Conservation (phyloP, 2,329 filamentous ascomycete genomes). For the Aureobasidium namibiae region DNA sequence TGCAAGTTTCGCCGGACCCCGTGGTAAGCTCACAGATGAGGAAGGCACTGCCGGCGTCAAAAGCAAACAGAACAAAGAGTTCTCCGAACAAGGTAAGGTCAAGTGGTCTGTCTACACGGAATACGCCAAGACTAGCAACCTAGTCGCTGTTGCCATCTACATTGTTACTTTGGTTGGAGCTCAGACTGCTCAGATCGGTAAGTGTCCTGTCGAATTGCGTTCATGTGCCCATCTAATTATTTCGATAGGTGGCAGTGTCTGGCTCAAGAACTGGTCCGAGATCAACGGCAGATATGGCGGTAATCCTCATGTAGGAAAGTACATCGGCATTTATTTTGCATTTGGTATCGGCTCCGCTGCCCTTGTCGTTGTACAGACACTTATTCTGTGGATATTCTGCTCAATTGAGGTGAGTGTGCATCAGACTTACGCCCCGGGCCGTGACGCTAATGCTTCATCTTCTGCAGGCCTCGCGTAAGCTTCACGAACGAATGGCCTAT, state of each 20-base stretch:
- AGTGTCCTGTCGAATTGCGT: slow-evolving; percentile 24
- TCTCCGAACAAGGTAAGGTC: slow-evolving; percentile 89
- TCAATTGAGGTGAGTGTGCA: slow-evolving; percentile 71
- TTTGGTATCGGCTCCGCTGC: slow-evolving; percentile 81
- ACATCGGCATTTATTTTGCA: slow-evolving; percentile 90
- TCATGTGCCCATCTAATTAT: slow-evolving; percentile 18
- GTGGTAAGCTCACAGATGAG: slow-evolving; percentile 78
- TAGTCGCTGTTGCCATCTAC: slow-evolving; percentile 76
- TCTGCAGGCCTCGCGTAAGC: slow-evolving; percentile 73
- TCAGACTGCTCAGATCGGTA: slow-evolving; percentile 74
- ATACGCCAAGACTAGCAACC: slow-evolving; percentile 91
- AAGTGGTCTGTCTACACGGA: slow-evolving; percentile 94
- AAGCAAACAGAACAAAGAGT: slow-evolving; percentile 80
- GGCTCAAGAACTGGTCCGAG: slow-evolving; percentile 92
- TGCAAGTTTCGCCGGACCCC: slow-evolving; percentile 77
- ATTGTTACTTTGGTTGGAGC: slow-evolving; percentile 66
- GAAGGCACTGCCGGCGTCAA: slow-evolving; percentile 57
- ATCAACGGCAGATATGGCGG: slow-evolving; percentile 57
- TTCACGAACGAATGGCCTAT: slow-evolving; percentile 94
- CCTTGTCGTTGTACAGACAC: slow-evolving; percentile 81
- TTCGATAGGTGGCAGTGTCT: slow-evolving; percentile 63
- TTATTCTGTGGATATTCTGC: slow-evolving; percentile 98
- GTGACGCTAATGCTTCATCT: slow-evolving; percentile 17
- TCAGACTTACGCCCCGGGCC: slow-evolving; percentile 1
- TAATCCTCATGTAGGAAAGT: slow-evolving; percentile 77